phyloP scores from a whole-genome alignment of 179 eudicot species.

The Silene noctiflora region DNA sequence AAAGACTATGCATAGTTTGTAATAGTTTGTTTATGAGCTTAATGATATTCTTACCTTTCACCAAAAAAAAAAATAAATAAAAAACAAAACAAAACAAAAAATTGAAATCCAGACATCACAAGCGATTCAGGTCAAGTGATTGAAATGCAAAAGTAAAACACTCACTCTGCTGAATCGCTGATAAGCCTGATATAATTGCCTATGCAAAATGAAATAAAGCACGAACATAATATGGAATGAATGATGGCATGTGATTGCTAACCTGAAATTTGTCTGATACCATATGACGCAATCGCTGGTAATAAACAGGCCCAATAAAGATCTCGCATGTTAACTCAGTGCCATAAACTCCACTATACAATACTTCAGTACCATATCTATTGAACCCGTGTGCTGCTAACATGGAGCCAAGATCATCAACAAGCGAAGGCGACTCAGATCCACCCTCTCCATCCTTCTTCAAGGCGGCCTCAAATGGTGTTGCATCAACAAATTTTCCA shows the following conservation, averaged over 20 bases:
- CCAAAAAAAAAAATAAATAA: too few relatives aligned
- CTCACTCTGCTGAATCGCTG: background rate
- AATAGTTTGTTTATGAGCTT: too few relatives aligned
- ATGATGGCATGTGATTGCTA: background rate
- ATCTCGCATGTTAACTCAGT: slow-evolving; percentile 78
- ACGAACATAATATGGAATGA: background rate
- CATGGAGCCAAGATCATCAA: slow-evolving; percentile 73
- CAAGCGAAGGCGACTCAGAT: slow-evolving; percentile 50
- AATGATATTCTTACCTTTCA: too few relatives aligned
- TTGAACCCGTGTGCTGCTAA: slow-evolving; percentile 64
- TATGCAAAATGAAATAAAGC: background rate
- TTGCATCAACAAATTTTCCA: slow-evolving; percentile 81
- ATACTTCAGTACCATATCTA: slow-evolving; percentile 65
- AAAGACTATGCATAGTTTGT: too few relatives aligned
- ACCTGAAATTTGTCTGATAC: slow-evolving; percentile 98
- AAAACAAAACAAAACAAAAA: too few relatives aligned
- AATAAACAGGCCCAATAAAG: slow-evolving; percentile 95
- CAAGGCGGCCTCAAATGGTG: slow-evolving; percentile 56
- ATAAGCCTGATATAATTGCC: background rate
- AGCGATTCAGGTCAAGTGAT: background rate
- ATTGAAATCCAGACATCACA: background rate
- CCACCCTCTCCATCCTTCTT: slow-evolving; percentile 39
- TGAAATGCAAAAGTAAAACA: background rate
- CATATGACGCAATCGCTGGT: slow-evolving; percentile 92
- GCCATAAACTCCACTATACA: slow-evolving; percentile 90